Conservation (phyloP, 2,329 filamentous ascomycete species). For the Nothomitra cinnamomea region DNA sequence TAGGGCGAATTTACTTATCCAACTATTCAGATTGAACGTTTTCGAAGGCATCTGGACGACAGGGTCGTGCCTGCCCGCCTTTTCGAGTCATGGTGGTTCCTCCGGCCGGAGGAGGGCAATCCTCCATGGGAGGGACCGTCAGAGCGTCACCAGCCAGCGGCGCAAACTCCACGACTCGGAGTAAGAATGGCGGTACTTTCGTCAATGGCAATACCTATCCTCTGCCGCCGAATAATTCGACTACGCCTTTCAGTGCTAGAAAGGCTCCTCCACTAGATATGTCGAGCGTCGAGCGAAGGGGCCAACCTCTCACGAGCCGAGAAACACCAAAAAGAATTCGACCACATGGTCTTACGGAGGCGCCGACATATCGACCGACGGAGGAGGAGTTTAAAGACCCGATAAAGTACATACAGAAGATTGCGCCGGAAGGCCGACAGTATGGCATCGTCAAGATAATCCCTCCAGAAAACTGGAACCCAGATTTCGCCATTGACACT, state of each 20-base stretch:
- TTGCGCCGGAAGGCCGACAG: conserved; percentile 65
- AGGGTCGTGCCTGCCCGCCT: conserved; percentile 1
- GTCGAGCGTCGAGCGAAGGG: conserved; percentile 78
- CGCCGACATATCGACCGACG: conserved; percentile 77
- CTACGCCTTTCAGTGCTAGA: conserved; percentile 44
- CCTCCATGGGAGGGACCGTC: conserved; percentile 20
- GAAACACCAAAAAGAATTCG: conserved; percentile 63
- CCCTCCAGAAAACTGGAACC: conserved; percentile 85
- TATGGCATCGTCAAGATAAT: conserved; percentile 95
- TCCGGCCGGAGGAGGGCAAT: conserved; percentile 17
- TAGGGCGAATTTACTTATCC: background rate
- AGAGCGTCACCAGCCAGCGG: conserved; percentile 1
- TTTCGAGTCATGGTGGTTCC: conserved; percentile 20
- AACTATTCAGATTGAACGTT: background rate
- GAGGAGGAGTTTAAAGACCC: conserved; percentile 92
- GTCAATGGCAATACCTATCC: conserved; percentile 1
- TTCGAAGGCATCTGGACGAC: background rate
- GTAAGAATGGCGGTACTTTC: conserved; percentile 3
- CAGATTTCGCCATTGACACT: conserved; percentile 88
- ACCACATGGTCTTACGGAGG: conserved; percentile 73
- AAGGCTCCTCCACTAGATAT: conserved; percentile 59
- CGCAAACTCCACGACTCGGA: background rate
- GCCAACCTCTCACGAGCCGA: conserved; percentile 58
- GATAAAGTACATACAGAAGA: conserved; percentile 84
- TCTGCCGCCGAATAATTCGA: conserved; percentile 16